Base-by-base conservation (phyloP, 129 eudicot genomes). In the Ambrosia trifida region DNA sequence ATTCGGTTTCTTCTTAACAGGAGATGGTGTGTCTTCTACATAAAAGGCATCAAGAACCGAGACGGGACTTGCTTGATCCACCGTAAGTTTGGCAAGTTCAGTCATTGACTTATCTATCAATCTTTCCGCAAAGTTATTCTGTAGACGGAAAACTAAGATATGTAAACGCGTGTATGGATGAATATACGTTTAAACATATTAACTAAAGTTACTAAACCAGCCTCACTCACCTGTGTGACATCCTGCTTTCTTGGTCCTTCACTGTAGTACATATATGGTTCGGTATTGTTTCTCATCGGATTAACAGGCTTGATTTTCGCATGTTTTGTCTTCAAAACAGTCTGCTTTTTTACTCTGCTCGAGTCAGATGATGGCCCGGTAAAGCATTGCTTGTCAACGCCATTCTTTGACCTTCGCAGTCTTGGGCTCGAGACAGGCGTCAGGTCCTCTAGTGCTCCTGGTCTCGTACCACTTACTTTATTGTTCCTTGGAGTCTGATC, bases 41-140 rank as follows among this genome's bases (percentile, higher is more conserved):
- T 84, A 89, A 69, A 94, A 89, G 6, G 78, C 82, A 76, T 94
- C 93, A 65, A 94, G 93, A 76, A 94, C 96, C 8, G 98, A 94
- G 57, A 94, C 82, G 51, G 98, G 98, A 62, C 98, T 94, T 3
- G 92, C 87, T 70, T 94, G 98, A 79, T 94, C 99, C 65, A 44
- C 1, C 51, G 76, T 75, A 35, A 80, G 47, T 64, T 73, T 78
- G 57, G 70, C 69, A 71, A 75, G 83, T 78, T 89, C 86, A 58
- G 80, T 74, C 8, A 64, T 59, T 46, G 85, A 72, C 61, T 44
- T 66, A 38, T 87, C 86, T 56, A 47, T 78, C 41, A 74, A 71
- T 72, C 82, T 83, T 56, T 83, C 68, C 64, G 36, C 63, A 28
- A 51, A 68, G 41, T 63, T 62, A 64, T 76, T 65, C 97, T 89